phyloP scores from a whole-genome alignment of 352 stramenopile genomes.

The Halophytophthora polymorphica region DNA sequence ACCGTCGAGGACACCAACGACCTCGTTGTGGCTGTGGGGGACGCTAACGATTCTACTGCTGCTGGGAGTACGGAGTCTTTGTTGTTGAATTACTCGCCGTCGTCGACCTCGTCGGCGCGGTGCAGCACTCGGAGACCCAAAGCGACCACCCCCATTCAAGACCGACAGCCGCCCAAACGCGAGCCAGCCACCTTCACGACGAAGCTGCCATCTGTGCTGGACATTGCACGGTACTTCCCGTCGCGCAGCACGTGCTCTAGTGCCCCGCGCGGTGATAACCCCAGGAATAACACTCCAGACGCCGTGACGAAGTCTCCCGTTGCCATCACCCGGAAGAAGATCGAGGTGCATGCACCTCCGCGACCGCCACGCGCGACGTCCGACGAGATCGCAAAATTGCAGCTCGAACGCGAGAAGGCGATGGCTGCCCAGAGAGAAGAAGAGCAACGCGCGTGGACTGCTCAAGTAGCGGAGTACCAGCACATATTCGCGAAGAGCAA shows the following conservation, averaged over 20 bases:
- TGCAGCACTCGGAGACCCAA: background rate
- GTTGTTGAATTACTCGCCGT: too few relatives aligned
- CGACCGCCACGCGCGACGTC: conserved; percentile 5
- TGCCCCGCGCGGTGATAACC: background rate
- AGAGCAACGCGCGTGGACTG: conserved; percentile 6
- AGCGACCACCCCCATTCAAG: background rate
- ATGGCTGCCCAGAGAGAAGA: conserved; percentile 14
- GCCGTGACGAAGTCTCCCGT: background rate
- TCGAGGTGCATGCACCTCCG: conserved; percentile 12
- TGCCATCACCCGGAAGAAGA: conserved; percentile 23
- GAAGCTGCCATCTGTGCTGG: conserved; percentile 18
- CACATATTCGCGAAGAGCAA: conserved; percentile 21
- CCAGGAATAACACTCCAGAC: background rate
- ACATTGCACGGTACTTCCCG: conserved; percentile 20
- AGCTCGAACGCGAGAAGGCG: background rate
- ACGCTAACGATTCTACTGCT: too few relatives aligned
- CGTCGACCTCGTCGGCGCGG: background rate
- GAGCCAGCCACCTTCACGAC: conserved; percentile 4
- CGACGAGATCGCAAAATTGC: conserved; percentile 5
- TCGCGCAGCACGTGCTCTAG: conserved; percentile 1
- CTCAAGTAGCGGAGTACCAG: conserved; percentile 18
- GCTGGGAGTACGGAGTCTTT: too few relatives aligned
- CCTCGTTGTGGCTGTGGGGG: too few relatives aligned
- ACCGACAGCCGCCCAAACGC: background rate
- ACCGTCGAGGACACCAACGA: too few relatives aligned